Evolutionary conservation across 129 eudicot species (phyloP), one percentile per base, ranked within the genome.

Genomic region (Flaveria robusta): DNA sequence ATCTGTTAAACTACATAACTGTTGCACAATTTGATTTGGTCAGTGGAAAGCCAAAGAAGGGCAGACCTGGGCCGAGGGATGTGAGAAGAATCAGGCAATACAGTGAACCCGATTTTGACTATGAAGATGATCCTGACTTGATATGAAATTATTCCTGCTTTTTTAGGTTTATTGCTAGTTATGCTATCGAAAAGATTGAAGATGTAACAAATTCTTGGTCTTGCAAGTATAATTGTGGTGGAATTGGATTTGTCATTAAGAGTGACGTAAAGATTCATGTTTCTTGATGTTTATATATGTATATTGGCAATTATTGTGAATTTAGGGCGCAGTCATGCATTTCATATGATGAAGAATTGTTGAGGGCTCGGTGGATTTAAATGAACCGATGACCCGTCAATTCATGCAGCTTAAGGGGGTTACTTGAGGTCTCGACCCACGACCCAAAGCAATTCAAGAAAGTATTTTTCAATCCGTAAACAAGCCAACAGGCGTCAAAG

Each of bases 1-100:
- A 37, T 34, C 24, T 12, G 20, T 34, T 52, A 3, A 39, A 52
- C 12, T 43, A 45, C 43, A 63, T 11, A 68, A 59, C 20, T 12
- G 56, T 45, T 37, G 45, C n/a, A 67, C 45, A 42, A 52, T 60
- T 63, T n/a, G 51, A 3, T 70, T 80, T 77, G 50, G 52, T 67
- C 86, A 94, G 98, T 68, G 98, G 98, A 47, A 94, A 91, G 66
- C 97, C 91, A 18, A 94, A 84, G 88, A 91, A 85, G 77, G 98
- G 98, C 9, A 87, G 97, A 80, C 90, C 79, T 41, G 91, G 92
- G 58, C 86, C 87, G 9, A 86, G 98, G 79, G 98, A 90, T 23
- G 88, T 83, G 65, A 94, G 88, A 83, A 88, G 96, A 86, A 80
- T 73, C 75, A 88, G 90, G 88, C 96, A 88, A 55, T 80, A 88